Base-by-base conservation (phyloP, 495 filamentous ascomycete species). In the Xylaria intraflava region DNA sequence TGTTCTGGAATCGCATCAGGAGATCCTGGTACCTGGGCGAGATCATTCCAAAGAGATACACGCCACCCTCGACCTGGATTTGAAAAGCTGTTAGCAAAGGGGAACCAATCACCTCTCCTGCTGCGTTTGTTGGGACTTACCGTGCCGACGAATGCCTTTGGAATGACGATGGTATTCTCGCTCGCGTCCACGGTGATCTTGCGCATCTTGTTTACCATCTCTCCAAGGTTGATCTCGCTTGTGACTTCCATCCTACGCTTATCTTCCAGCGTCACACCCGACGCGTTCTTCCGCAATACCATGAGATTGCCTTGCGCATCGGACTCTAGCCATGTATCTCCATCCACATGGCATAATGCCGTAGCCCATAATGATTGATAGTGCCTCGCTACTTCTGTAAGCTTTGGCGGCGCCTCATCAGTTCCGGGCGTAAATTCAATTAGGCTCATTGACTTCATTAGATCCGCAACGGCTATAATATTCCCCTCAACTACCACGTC, bases 391-490 rank as follows among this genome's bases (percentile, higher is more conserved):
- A 88, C 72, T 72, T 96, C 91, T 0, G 65, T 72, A 38, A 96
- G 73, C 55, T 56, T 70, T 57, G 70, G 79, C 71, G 24, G 66
- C 26, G 57, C 33, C 58, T 68, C 69, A 24, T 70, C 54, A 30
- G 71, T 59, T 7, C 77, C 76, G 16, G 73, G 72, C 8, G 72
- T 69, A 60, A 82, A 90, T 62, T 89, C 71, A 10, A 96, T 72
- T 9, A 97, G 65, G 14, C 86, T 86, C 33, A 93, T 72, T 29
- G 87, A 92, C 73, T 96, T 96, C 90, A 95, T 97, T 35, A 99
- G 72, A 60, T 99, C 93, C 1, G 84, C 88, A 4, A 99, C 83
- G 0, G 87, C 87, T 56, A 97, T 92, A 24, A 80, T 75, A 51
- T 86, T 78, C 12, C 71, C 81, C 14, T 76, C 75, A 9, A 95